Evolutionary conservation across 306 rosid genomes (phyloP).

Genomic region (Pachyrhizus erosus): DNA sequence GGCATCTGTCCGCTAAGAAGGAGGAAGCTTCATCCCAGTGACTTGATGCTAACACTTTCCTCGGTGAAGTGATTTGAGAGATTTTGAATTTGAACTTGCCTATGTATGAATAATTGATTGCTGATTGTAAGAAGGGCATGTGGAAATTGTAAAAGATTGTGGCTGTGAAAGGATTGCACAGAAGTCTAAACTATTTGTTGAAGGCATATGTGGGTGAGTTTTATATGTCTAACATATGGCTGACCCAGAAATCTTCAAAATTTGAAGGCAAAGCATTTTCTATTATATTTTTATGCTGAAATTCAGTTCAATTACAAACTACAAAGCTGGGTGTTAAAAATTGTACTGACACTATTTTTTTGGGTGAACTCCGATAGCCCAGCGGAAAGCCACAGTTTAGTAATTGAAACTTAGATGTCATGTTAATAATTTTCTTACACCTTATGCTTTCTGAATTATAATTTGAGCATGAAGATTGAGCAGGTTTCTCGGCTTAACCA

Average conservation of each 20-base stretch:
- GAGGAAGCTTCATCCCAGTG: constrained; percentile 52
- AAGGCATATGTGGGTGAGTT: constrained; percentile 20
- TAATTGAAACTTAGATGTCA: neutral
- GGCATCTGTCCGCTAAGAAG: constrained; percentile 49
- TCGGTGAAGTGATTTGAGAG: constrained; percentile 16
- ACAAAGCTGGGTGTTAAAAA: neutral
- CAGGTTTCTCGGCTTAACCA: neutral
- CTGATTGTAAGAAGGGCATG: constrained; percentile 17
- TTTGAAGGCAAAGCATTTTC: constrained; percentile 2
- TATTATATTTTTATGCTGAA: neutral
- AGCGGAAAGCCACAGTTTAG: too few species aligned
- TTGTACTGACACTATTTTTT: neutral
- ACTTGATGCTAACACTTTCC: constrained; percentile 17
- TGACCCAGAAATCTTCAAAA: constrained; percentile 4
- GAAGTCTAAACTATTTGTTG: neutral
- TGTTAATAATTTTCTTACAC: neutral
- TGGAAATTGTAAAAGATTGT: constrained; percentile 35
- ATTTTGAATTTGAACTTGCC: constrained; percentile 31
- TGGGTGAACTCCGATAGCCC: too few species aligned
- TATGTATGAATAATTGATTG: constrained; percentile 41
- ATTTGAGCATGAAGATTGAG: neutral
- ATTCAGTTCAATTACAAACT: constrained; percentile 1
- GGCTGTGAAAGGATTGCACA: neutral
- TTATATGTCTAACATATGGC: neutral
- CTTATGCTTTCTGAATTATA: neutral